Base-by-base conservation (phyloP, 208 protist genomes). In the Baffinella frigidus region DNA sequence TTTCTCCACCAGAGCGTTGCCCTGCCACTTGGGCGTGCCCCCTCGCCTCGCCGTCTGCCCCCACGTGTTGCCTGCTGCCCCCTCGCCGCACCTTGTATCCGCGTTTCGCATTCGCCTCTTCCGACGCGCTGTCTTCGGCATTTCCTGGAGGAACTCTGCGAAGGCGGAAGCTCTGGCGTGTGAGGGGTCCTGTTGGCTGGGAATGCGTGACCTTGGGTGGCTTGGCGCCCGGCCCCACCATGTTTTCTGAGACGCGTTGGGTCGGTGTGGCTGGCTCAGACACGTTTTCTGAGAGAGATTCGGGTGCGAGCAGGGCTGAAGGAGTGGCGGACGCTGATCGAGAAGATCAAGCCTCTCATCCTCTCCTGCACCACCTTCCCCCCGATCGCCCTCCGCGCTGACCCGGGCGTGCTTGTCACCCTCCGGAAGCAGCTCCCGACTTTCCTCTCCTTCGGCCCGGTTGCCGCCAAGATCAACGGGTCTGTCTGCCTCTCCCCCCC, bases 381-480 rank as follows among this genome's bases (percentile, higher is more conserved):
- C 2, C 83, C 83, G n/a, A 90, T 90, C 51, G 17, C 27, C 83
- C 83, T 90, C 27, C 83, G 83, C 36, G 83, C 83, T 27, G 83
- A 90, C 83, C 51, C 43, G 4, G 83, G 56, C 1, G 83, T 39
- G 14, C 83, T 90, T 51, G 44, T 45, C 14, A 90, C 83, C 33
- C 83, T 90, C 5, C 64, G 33, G 20, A 72, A 10, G 44, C 72
- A 90, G n/a, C 83, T 90, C 30, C 83, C 83, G 20, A 90, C 83
- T 17, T 90, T 90, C 56, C 83, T 90, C 36, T 67, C 83, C 56
- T 73, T 90, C 41, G 83, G 83, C 30, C 83, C 83, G 20, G 56
- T 43, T 5, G 83, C 83, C 20, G 83, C 56, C 51, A 67, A 45
- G 30, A 90, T 90, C 61, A 67, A 72, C 56, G 83, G 83, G 51